phyloP scores from a whole-genome alignment of 306 rosid genomes.

The Dicorynia guianensis region DNA sequence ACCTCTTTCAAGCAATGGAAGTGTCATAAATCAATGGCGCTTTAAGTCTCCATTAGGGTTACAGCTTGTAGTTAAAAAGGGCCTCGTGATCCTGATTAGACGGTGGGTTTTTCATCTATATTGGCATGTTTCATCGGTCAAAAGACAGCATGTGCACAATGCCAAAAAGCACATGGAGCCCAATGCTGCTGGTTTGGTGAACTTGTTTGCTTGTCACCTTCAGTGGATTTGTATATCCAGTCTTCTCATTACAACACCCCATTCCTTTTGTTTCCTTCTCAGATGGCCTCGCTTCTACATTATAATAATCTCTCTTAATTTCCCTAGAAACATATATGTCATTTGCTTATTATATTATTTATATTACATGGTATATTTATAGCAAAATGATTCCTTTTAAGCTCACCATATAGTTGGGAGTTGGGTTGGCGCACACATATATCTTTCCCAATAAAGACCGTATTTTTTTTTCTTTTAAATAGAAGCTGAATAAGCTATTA shows the following conservation, averaged over 20 bases:
- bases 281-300: slow-evolving; percentile 40
- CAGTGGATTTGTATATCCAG: not conserved
- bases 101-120: slow-evolving; percentile 1
- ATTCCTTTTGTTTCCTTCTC: slow-evolving; percentile 42
- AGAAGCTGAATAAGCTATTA: no score
- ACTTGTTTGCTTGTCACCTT: slow-evolving; percentile 44
- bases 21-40: not conserved
- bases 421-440: slow-evolving; percentile 22
- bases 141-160: slow-evolving; percentile 48
- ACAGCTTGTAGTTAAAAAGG: not conserved
- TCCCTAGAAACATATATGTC: no score
- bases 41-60: slow-evolving; percentile 30
- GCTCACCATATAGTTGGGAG: slow-evolving; percentile 22
- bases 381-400: not conserved
- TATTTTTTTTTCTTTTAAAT: no score
- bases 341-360: not conserved
- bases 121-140: slow-evolving; percentile 39
- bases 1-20: not conserved
- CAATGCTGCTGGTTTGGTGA: slow-evolving; percentile 45
- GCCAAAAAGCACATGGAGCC: slow-evolving; percentile 65
- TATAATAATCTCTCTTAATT: not conserved
- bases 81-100: slow-evolving; percentile 6
- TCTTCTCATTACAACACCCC: slow-evolving; percentile 38
- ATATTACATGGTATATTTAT: not conserved
- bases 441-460: no score